phyloP scores from a whole-genome alignment of 2,329 filamentous ascomycete genomes.

The Penicillium sp. region DNA sequence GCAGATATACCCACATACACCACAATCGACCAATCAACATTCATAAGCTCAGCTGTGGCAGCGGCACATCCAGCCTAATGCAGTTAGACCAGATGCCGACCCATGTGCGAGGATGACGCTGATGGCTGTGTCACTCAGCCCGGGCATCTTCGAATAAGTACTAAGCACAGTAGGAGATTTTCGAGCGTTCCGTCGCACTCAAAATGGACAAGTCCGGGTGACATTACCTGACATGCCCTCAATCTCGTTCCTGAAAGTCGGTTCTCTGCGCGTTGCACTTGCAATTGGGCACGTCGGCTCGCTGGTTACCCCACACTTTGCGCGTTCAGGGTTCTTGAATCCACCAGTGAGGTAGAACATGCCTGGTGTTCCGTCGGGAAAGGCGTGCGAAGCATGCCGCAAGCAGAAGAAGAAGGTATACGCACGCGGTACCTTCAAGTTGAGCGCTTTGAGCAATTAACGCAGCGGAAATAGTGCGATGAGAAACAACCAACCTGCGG shows the following conservation, averaged over 20 bases:
- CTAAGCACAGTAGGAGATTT: neutral
- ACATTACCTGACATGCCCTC: neutral
- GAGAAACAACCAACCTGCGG: slow-evolving; percentile 48
- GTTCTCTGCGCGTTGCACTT: neutral
- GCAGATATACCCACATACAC: neutral
- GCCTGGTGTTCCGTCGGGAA: slow-evolving; percentile 55
- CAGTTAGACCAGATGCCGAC: slow-evolving; percentile 15
- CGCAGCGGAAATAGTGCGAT: slow-evolving; percentile 46
- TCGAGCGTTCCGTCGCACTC: slow-evolving; percentile 1
- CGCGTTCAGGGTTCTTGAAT: neutral
- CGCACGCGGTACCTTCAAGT: neutral
- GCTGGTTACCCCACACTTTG: neutral
- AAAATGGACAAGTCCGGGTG: neutral
- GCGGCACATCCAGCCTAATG: slow-evolving; percentile 18
- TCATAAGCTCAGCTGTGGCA: neutral
- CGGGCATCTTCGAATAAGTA: slow-evolving; percentile 4
- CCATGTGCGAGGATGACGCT: neutral
- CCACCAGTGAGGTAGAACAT: slow-evolving; percentile 31
- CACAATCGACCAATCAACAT: neutral
- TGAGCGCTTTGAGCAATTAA: neutral
- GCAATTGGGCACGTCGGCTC: neutral
- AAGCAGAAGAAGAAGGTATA: slow-evolving; percentile 57
- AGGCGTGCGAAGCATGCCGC: slow-evolving; percentile 54
- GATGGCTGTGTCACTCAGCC: slow-evolving; percentile 6
- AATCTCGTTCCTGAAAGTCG: neutral